These are phyloP conservation scores for Skeletonema grethae DNA, from an alignment of 108 stramenopile genomes.

Conservation along the genomic window DNA sequence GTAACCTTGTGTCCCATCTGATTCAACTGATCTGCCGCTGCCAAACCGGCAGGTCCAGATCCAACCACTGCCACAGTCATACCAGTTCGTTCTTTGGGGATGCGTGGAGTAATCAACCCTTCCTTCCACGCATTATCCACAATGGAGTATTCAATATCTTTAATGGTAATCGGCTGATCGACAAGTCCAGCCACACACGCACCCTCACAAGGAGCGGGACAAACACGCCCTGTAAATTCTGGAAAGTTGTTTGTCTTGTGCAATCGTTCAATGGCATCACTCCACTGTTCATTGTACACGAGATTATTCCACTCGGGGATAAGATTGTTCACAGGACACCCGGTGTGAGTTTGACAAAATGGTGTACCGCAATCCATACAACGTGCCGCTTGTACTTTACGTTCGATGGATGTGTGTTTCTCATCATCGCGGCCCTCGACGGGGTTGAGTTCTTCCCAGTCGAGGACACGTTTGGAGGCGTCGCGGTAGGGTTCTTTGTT, in stretches of 20 bases:
- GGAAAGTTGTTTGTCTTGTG: constrained; percentile 99
- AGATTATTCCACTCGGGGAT: constrained; percentile 99
- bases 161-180: constrained; percentile 95
- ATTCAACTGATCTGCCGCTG: constrained; percentile 93
- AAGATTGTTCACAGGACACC: constrained; percentile 96
- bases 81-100: constrained; percentile 89
- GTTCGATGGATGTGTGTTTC: constrained; percentile 86
- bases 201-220: constrained; percentile 98
- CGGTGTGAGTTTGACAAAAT: constrained; percentile 97
- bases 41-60: constrained; percentile 92
- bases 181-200: constrained; percentile 96
- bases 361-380: constrained; percentile 99
- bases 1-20: constrained; percentile 98
- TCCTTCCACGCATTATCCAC: constrained; percentile 95
- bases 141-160: constrained; percentile 97
- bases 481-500: constrained; percentile 96
- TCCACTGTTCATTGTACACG: constrained; percentile 95
- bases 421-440: constrained; percentile 65
- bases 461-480: constrained; percentile 86
- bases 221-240: constrained; percentile 98
- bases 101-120: constrained; percentile 90
- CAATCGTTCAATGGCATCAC: constrained; percentile 91
- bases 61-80: constrained; percentile 96
- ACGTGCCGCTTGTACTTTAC: constrained; percentile 92
- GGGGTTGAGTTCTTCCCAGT: constrained; percentile 97